Percentiles rank a stretch among this genome's conserved stretches.
phyloP scores from a whole-genome alignment of 805 yeast genomes.

The Saccharomycopsis oosterbeekiorum region DNA sequence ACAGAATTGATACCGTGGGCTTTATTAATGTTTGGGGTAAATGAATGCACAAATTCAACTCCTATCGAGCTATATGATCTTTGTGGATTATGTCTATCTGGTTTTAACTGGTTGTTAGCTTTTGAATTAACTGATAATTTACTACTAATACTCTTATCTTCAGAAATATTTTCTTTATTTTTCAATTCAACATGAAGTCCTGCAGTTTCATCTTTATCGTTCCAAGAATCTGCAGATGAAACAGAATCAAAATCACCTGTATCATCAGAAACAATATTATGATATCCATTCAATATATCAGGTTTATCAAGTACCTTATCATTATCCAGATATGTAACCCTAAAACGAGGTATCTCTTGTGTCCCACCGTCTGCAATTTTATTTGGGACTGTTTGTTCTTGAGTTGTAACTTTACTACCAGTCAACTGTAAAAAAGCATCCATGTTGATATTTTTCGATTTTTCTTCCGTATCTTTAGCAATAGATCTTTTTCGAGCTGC shows the following conservation, averaged over 20 bases:
- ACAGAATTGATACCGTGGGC: background rate
- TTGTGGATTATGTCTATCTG: conserved; percentile 2
- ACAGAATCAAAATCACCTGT: background rate
- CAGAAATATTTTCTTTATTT: background rate
- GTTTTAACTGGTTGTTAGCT: background rate
- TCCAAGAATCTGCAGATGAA: background rate
- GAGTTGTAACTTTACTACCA: background rate
- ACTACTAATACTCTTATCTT: background rate
- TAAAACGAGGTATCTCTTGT: background rate
- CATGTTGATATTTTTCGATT: background rate
- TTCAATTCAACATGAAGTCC: background rate
- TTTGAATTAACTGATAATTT: no score
- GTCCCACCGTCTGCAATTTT: background rate
- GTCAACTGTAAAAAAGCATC: background rate
- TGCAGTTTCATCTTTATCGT: background rate
- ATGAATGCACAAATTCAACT: conserved; percentile 9
- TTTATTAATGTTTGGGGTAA: conserved; percentile 10
- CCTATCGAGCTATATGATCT: conserved; percentile 9
- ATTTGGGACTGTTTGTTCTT: background rate
- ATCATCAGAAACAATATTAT: background rate
- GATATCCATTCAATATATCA: background rate
- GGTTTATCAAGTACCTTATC: background rate
- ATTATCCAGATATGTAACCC: background rate
- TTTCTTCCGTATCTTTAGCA: background rate
- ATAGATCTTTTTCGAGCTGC: background rate